Percentiles rank a stretch among this genome's conserved stretches.
phyloP scores from a whole-genome alignment of 2,329 filamentous ascomycete species.

The Ampelomyces quisqualis region DNA sequence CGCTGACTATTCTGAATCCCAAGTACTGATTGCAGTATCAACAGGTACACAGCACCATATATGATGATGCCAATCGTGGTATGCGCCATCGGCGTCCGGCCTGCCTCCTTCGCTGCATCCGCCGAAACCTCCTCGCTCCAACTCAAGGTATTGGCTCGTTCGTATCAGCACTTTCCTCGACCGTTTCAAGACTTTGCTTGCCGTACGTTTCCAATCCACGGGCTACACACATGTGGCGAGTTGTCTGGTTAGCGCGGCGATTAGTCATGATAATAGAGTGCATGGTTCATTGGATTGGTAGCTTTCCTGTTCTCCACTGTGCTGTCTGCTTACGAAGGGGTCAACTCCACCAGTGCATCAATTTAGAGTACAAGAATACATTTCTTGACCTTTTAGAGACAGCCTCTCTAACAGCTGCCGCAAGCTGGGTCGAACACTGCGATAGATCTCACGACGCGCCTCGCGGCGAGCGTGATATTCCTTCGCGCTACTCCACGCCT shows the following conservation, averaged over 20 bases:
- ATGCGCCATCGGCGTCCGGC: conserved; percentile 49
- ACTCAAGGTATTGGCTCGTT: conserved; percentile 49
- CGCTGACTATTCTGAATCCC: background rate
- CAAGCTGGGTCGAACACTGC: too few relatives aligned
- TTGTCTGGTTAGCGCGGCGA: conserved; percentile 36
- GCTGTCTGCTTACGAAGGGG: too few relatives aligned
- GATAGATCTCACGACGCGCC: too few relatives aligned
- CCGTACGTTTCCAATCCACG: conserved; percentile 56
- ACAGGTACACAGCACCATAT: conserved; percentile 45
- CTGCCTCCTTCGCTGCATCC: conserved; percentile 46
- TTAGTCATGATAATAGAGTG: conserved; percentile 55
- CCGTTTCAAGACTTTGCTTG: conserved; percentile 50
- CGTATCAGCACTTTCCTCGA: conserved; percentile 44
- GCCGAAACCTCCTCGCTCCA: conserved; percentile 50
- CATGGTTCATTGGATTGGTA: conserved; percentile 52
- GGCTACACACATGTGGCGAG: conserved; percentile 46
- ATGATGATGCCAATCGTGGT: conserved; percentile 50
- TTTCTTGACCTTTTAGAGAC: too few relatives aligned
- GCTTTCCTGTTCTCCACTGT: too few relatives aligned
- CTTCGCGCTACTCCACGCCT: too few relatives aligned
- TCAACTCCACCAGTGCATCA: too few relatives aligned
- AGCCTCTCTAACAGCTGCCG: too few relatives aligned
- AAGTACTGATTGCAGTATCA: too few relatives aligned
- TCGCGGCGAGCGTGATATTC: too few relatives aligned
- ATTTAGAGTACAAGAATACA: too few relatives aligned